phyloP scores from a whole-genome alignment of 1,284 basidiomycete genomes.

The Ustilago loliicola region DNA sequence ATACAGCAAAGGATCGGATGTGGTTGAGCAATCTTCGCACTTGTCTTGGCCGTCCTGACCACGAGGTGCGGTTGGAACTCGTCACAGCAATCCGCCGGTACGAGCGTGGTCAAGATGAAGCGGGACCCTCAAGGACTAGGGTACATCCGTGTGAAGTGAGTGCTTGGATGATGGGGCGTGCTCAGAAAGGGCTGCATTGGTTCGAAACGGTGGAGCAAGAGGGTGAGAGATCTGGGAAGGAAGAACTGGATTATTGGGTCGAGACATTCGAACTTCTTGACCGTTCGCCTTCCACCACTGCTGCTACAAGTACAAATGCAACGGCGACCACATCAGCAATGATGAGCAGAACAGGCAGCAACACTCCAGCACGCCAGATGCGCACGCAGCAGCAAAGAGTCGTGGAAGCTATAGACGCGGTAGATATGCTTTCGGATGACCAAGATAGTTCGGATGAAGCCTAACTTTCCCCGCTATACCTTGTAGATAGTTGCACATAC shows the following conservation, averaged over 20 bases:
- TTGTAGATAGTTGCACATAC: no score
- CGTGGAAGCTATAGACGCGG: constrained; percentile 21
- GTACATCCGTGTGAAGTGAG: constrained; percentile 46
- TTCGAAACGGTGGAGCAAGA: constrained; percentile 5
- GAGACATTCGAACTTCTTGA: constrained; percentile 21
- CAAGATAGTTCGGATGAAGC: constrained; percentile 6
- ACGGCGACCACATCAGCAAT: constrained; percentile 13
- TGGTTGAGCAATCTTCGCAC: constrained; percentile 21
- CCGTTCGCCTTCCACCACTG: not conserved
- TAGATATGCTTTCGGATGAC: constrained; percentile 25
- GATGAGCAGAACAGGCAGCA: constrained; percentile 31
- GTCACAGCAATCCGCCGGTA: constrained; percentile 18
- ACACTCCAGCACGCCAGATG: not conserved
- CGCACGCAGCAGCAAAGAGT: not conserved
- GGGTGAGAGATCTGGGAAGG: not conserved
- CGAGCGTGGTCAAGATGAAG: not conserved
- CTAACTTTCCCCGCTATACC: not conserved
- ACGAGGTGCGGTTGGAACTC: constrained; percentile 7
- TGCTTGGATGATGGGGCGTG: constrained; percentile 45
- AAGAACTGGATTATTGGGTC: constrained; percentile 15
- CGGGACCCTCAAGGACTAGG: not conserved
- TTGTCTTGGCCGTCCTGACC: not conserved
- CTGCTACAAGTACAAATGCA: not conserved
- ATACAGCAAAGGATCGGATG: constrained; percentile 9
- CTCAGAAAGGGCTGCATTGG: constrained; percentile 21